Base-by-base conservation (phyloP, 176 grass and related monocot species). In the Zea luxurians region DNA sequence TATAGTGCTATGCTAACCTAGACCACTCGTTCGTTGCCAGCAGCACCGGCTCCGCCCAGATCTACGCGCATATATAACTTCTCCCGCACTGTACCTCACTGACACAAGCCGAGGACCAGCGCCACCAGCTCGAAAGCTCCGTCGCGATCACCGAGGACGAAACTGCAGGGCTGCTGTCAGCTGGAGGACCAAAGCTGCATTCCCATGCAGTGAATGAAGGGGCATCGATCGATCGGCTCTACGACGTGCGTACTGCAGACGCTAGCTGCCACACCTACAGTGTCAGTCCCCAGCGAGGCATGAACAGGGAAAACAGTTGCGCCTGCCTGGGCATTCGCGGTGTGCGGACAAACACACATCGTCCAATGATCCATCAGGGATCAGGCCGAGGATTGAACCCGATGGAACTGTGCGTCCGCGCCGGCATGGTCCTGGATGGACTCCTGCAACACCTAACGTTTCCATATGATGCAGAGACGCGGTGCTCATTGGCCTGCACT, bases 271-370 rank as follows among this genome's bases (percentile, higher is more conserved):
- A 48, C 21, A 46, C 61, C 8, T 11, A 15, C 7, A 47, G 27
- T 27, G 27, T 27, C 27, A 27, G 27, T 27, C 48, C 37, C 61
- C 48, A 11, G 13, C 1, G 62, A 54, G 47, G 34, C 61, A 41
- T 55, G 63, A 67, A 81, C 84, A 81, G 54, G 54, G 4, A 10
- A 57, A 82, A 36, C 71, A 17, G 61, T 61, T 53, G 70, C 48
- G 27, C 5, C 60, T n/a, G 69, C 58, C 15, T 73, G 37, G 45
- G 7, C 15, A 38, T 11, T 52, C 34, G 18, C 11, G 80, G 42
- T 66, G 48, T 38, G 38, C 43, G 49, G 20, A 27, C 35, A 78
- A 13, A 55, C 13, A 10, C 12, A 35, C 61, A 38, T 20, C 9
- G 52, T 55, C 7, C n/a, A 17, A 58, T 58, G n/a, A 9, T 58